Evolutionary conservation across 306 rosid species (phyloP), one percentile per base, ranked within the genome.

Genomic region (Malus orientalis): DNA sequence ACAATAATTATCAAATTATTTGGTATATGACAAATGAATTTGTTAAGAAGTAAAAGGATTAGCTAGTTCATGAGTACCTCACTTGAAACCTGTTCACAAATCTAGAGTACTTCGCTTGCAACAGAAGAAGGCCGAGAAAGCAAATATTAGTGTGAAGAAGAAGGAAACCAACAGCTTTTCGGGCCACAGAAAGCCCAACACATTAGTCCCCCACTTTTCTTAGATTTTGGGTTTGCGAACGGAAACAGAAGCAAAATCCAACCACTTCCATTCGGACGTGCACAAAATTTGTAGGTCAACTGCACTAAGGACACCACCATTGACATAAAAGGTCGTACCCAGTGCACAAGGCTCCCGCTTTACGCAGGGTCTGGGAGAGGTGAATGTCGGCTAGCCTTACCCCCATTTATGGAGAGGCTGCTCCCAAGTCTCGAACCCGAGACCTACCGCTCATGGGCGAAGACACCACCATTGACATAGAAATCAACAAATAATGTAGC

Each of bases 391-490:
- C 23, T 22, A 22, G 23, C 23, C 23, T 22, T 22, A 22, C 23
- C 23, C 23, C 23, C 23, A 22, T 22, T 22, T 22, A 22, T 22
- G 23, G 23, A 22, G 23, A 22, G 23, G 23, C 23, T 22, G 23
- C 23, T 22, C 23, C 23, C 23, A 22, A 22, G 23, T 22, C 23
- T 22, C 23, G 23, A 22, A 22, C 23, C 23, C 23, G 23, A 22
- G 23, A 22, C 23, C 23, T 22, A 22, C 23, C 23, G 23, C 23
- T 22, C 23, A 22, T 22, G 23, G 23, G 23, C 23, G 23, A 22
- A 22, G 78, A 73, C 78, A 40, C 70, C 62, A 42, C 42, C 72
- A 66, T 79, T 32, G 44, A 62, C 78, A 57, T 79, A 2, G 74
- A 59, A 29, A 30, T 74, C 53, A 38, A 5, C 78, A 67, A 45